Conservation (phyloP, 2,329 filamentous ascomycete species). For the Neofusicoccum laricinum region DNA sequence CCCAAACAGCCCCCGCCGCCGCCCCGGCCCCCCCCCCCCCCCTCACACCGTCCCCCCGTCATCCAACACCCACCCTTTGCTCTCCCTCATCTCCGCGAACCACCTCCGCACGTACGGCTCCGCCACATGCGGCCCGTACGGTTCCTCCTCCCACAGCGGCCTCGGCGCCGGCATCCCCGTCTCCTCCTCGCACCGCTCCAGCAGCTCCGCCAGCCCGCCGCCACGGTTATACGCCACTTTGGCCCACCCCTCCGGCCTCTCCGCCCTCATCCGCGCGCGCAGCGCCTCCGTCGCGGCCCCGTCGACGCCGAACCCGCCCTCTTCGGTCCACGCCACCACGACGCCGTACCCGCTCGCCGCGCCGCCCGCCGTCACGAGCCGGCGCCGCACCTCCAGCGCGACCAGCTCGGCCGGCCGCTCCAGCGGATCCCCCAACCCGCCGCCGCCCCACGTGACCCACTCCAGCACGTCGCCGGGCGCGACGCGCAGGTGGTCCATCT, state of each 20-base stretch:
- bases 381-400: conserved; percentile 45
- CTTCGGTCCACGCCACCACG: conserved; percentile 32
- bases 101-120: conserved; percentile 45
- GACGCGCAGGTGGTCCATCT: conserved; percentile 49
- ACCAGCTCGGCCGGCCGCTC: conserved; percentile 44
- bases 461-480: conserved; percentile 48
- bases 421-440: conserved; percentile 48
- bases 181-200: conserved; percentile 37
- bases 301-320: conserved; percentile 35
- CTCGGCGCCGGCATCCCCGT: conserved; percentile 43
- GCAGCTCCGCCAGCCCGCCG: conserved; percentile 41
- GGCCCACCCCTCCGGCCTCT: conserved; percentile 22
- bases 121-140: conserved; percentile 46
- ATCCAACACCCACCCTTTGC: conserved; percentile 24
- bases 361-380: conserved; percentile 43
- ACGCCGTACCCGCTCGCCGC: conserved; percentile 45
- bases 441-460: conserved; percentile 52
- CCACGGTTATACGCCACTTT: conserved; percentile 42
- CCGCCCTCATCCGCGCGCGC: conserved; percentile 30
- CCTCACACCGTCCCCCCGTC: not conserved
- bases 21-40: too few relatives aligned
- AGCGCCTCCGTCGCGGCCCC: conserved; percentile 35
- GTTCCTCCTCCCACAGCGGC: conserved; percentile 44
- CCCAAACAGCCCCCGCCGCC: not conserved
- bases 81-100: conserved; percentile 39